Evolutionary conservation across 352 stramenopile genomes (phyloP), one percentile per base, ranked within the genome.

Genomic region (Blastocystis hominis): DNA sequence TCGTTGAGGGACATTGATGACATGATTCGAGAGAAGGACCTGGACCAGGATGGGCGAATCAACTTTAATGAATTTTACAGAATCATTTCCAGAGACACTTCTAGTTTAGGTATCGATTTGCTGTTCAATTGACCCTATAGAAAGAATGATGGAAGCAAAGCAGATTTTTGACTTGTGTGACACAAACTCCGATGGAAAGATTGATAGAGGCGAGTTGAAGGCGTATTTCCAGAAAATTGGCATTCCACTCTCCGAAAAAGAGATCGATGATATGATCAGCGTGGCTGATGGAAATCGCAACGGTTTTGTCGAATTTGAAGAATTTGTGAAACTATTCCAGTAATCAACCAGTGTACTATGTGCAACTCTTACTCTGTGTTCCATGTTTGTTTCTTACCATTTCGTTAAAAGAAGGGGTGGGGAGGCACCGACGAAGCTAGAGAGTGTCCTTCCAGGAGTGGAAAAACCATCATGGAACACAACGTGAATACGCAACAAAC

Each of bases 1-100:
- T 42, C 13, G 6, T 47, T 75, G 42, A 75, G 47, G 63, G 63
- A 75, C 34, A 36, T 75, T 17, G 42, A 75, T n/a, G 63, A 75
- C 42, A 75, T 75, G 63, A 75, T 75, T 75, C 63, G 47, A n/a
- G 63, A 75, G 36, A 75, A 75, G 63, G 63, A 75, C 63, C n/a
- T 75, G 6, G 63, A 75, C 24, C 63, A 75, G 34, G 63, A 75
- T 47, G 63, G 63, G 7, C 42, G 63, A 36, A 75, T 75, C 36
- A 75, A 47, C 34, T 75, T 75, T 40, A 36, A 75, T 47, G 63
- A 75, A n/a, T 75, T 75, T 75, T 53, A 42, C 7, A 40, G 34
- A 15, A 75, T 75, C 36, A 40, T 75, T n/a, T 50, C 24, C 42
- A 17, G 63, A 0, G 63, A 75, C 24, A n/a, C 63, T 42, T 75